A percentile compares a stretch with the other conserved stretches of the same genome.
Evolutionary conservation across 805 yeast species (phyloP).

Genomic region (Yamadazyma tumulicola): DNA sequence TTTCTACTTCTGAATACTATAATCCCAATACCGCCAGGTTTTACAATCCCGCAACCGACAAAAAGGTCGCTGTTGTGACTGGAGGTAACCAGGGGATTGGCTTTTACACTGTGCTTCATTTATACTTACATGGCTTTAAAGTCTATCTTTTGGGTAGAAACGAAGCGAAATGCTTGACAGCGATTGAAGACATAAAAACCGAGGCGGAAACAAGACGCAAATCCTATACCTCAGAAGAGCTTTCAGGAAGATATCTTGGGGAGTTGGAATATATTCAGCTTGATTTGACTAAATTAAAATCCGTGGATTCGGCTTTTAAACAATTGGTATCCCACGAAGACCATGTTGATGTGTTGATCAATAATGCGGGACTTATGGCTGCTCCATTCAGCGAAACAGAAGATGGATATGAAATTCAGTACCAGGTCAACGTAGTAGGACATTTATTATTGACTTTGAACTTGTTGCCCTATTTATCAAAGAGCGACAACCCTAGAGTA

Average conservation of each 20-base stretch:
- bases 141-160: slow-evolving; percentile 38
- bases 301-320: slow-evolving; percentile 25
- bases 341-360: slow-evolving; percentile 30
- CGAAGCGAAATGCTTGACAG: slow-evolving; percentile 26
- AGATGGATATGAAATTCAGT: slow-evolving; percentile 39
- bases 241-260: slow-evolving; percentile 38
- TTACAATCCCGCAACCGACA: slow-evolving; percentile 22
- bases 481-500: slow-evolving; percentile 25
- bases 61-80: slow-evolving; percentile 32
- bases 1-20: slow-evolving; percentile 1
- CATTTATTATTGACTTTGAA: slow-evolving; percentile 32
- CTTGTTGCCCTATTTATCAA: slow-evolving; percentile 24
- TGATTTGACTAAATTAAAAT: slow-evolving; percentile 45
- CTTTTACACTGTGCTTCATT: slow-evolving; percentile 36
- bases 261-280: slow-evolving; percentile 49
- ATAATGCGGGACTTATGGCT: slow-evolving; percentile 42
- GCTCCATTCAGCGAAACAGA: slow-evolving; percentile 32
- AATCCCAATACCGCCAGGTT: slow-evolving; percentile 15
- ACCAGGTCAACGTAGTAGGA: slow-evolving; percentile 36
- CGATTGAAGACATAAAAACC: slow-evolving; percentile 28
- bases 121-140: slow-evolving; percentile 37
- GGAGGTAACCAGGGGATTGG: slow-evolving; percentile 43
- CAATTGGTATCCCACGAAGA: slow-evolving; percentile 22
- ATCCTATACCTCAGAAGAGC: slow-evolving; percentile 5
- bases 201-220: slow-evolving; percentile 28